A percentile compares a stretch with the other conserved stretches of the same genome.
Conservation (phyloP, 202 grass and related monocot genomes). For the Zoysia matrella region DNA sequence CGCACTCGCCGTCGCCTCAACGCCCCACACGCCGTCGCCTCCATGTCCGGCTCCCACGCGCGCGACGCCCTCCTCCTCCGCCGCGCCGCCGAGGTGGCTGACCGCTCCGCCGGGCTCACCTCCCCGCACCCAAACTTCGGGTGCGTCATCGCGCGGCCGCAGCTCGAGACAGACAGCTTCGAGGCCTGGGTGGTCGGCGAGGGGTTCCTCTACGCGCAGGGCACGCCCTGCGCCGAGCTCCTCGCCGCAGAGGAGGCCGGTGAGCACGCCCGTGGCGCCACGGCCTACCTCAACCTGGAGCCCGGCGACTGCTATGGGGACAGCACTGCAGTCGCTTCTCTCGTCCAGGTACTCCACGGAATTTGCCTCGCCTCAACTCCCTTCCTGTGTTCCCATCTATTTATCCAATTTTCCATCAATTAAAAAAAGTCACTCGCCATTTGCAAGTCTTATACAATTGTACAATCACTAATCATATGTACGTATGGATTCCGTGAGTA, state of each 20-base stretch:
- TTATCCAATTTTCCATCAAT: not conserved
- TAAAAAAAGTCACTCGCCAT: not conserved
- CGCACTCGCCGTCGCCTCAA: not conserved
- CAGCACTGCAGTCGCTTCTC: conserved; percentile 60
- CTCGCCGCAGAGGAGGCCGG: conserved; percentile 69
- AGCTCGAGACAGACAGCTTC: not conserved
- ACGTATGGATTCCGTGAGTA: not conserved
- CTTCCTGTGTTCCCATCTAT: not conserved
- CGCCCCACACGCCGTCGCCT: not conserved
- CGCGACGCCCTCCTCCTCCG: conserved; percentile 51
- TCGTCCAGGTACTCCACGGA: conserved; percentile 67
- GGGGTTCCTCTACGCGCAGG: conserved; percentile 88
- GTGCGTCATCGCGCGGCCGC: conserved; percentile 62
- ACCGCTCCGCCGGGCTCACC: conserved; percentile 71
- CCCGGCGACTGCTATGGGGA: conserved; percentile 83
- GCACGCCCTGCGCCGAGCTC: conserved; percentile 82
- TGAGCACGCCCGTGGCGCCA: conserved; percentile 64
- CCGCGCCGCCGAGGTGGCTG: conserved; percentile 76
- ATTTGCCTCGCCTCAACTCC: not conserved
- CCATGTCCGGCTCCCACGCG: conserved; percentile 23
- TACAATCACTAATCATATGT: not conserved
- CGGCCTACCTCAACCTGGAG: conserved; percentile 89
- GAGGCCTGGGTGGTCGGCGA: conserved; percentile 60
- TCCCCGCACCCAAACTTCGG: conserved; percentile 93
- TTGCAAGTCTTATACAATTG: not conserved